These are phyloP conservation scores for Colletotrichum abscissum DNA, from an alignment of 2,329 filamentous ascomycete genomes.

Conservation along the genomic window DNA sequence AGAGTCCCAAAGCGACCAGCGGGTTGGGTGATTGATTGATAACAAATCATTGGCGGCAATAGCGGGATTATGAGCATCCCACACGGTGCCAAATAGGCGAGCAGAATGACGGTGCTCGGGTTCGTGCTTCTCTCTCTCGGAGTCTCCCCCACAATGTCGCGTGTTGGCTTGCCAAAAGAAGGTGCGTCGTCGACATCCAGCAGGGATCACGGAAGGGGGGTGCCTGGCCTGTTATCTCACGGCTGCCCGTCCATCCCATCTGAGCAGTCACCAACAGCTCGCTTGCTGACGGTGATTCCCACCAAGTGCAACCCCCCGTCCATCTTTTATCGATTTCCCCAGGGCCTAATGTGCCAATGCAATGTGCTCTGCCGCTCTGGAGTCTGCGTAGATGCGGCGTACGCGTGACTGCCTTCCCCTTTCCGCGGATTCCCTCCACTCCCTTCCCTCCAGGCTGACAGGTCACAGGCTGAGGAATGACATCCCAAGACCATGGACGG, in stretches of 20 bases:
- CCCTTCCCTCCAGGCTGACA: slow-evolving; percentile 11
- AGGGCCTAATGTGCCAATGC: slow-evolving; percentile 9
- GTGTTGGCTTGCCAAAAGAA: slow-evolving; percentile 22
- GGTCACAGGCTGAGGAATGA: slow-evolving; percentile 16
- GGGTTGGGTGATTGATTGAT: neutral
- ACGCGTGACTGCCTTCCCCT: neutral
- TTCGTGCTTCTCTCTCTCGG: neutral
- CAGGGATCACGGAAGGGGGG: slow-evolving; percentile 11
- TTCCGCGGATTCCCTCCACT: neutral
- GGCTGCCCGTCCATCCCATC: too few relatives aligned
- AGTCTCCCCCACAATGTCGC: slow-evolving; percentile 18
- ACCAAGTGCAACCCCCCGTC: neutral
- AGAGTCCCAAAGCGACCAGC: too few relatives aligned
- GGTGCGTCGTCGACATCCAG: neutral
- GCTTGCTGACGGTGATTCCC: slow-evolving; percentile 9
- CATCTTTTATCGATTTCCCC: neutral
- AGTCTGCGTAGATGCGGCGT: neutral
- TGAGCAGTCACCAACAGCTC: slow-evolving; percentile 5
- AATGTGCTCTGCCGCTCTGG: neutral
- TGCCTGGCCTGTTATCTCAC: slow-evolving; percentile 14
- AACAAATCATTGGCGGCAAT: neutral
- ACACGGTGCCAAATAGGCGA: neutral
- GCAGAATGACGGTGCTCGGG: neutral
- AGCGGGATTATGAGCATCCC: neutral
- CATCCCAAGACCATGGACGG: slow-evolving; percentile 27